Evolutionary conservation across 345 rosid species (phyloP).

Genomic region (Murraya paniculata): DNA sequence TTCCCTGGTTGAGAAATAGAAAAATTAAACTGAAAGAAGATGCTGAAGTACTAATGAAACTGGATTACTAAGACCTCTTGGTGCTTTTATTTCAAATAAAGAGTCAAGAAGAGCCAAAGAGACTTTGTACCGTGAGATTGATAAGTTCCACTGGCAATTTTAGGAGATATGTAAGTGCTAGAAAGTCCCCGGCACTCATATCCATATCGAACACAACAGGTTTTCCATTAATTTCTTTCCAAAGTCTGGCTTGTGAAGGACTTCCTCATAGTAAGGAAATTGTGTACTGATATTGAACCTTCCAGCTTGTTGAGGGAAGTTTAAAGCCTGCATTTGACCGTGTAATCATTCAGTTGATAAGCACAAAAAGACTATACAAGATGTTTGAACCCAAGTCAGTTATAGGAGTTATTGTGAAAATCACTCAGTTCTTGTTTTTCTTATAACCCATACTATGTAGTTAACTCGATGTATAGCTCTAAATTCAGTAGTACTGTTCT

Average conservation of each 20-base stretch:
- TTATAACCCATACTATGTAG: neutral
- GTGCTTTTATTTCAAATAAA: neutral
- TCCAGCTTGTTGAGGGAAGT: constrained; percentile 54
- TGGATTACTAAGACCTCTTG: neutral
- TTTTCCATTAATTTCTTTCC: constrained; percentile 43
- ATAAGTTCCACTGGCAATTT: constrained; percentile 70
- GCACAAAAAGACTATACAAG: neutral
- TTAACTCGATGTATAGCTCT: neutral
- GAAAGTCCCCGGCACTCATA: constrained; percentile 91
- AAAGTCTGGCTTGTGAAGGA: constrained; percentile 50
- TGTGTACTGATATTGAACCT: constrained; percentile 67
- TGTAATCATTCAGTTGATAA: neutral
- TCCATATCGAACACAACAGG: constrained; percentile 91
- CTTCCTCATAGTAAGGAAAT: constrained; percentile 70
- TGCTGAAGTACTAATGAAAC: neutral
- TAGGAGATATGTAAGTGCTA: constrained; percentile 74
- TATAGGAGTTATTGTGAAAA: neutral
- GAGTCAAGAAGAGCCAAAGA: neutral
- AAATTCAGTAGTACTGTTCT: neutral
- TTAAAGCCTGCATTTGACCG: constrained; percentile 41
- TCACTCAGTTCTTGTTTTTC: neutral
- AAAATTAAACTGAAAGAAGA: neutral
- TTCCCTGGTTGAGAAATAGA: constrained; percentile 42
- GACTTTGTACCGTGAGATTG: neutral
- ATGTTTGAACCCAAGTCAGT: neutral